Conservation (phyloP, 2,329 filamentous ascomycete species). For the Stagonosporopsis chrysanthemi region DNA sequence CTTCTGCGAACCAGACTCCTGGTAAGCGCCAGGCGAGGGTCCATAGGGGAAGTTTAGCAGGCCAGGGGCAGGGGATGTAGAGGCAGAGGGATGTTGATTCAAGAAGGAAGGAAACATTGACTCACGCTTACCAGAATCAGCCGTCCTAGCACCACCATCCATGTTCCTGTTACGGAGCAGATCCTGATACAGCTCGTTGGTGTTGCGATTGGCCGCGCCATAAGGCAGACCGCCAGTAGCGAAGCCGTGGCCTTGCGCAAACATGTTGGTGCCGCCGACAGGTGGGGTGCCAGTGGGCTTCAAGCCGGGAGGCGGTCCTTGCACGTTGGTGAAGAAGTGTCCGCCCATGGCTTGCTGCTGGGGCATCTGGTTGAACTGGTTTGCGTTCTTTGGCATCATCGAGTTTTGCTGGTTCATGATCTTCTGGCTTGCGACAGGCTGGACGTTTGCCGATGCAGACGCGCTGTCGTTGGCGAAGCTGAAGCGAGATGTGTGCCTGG, state of each 20-base stretch:
- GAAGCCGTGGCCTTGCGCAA: slow-evolving; percentile 87
- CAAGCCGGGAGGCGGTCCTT: slow-evolving; percentile 90
- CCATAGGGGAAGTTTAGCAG: slow-evolving; percentile 92
- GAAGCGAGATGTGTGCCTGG: slow-evolving; percentile 84
- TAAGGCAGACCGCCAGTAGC: slow-evolving; percentile 73
- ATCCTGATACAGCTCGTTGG: slow-evolving; percentile 76
- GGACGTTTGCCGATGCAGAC: slow-evolving; percentile 68
- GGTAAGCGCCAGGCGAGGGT: slow-evolving; percentile 82
- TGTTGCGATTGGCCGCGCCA: slow-evolving; percentile 73
- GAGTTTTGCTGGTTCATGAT: slow-evolving; percentile 84
- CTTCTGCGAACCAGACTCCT: slow-evolving; percentile 88
- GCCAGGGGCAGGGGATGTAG: slow-evolving; percentile 87
- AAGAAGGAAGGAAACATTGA: slow-evolving; percentile 93
- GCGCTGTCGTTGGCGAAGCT: slow-evolving; percentile 81
- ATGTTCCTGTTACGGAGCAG: slow-evolving; percentile 72
- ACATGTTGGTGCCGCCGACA: slow-evolving; percentile 79
- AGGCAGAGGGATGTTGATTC: slow-evolving; percentile 83
- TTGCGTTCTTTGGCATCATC: slow-evolving; percentile 72
- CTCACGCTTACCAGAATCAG: slow-evolving; percentile 97
- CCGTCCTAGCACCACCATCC: slow-evolving; percentile 72
- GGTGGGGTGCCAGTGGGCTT: slow-evolving; percentile 96
- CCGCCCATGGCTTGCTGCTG: slow-evolving; percentile 64
- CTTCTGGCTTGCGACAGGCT: slow-evolving; percentile 79
- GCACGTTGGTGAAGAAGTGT: slow-evolving; percentile 84
- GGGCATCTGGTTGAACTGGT: slow-evolving; percentile 59